phyloP scores from a whole-genome alignment of 352 stramenopile species.

The Phytophthora sp. region DNA sequence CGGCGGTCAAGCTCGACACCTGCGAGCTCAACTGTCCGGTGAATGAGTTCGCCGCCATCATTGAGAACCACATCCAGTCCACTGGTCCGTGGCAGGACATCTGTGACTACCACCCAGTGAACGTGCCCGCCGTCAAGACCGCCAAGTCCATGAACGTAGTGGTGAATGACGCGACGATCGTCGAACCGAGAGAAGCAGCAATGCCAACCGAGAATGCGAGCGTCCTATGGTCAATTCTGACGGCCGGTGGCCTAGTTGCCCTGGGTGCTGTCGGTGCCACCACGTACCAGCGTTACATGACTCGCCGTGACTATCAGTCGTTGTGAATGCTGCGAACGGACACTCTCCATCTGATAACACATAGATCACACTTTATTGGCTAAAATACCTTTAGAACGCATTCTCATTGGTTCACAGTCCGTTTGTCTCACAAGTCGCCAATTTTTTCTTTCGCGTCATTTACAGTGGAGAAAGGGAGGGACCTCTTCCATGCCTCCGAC shows the following conservation, averaged over 20 bases:
- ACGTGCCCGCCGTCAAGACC: constrained; percentile 28
- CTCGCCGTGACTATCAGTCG: constrained; percentile 49
- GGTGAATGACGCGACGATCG: constrained; percentile 34
- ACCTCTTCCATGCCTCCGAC: constrained; percentile 20
- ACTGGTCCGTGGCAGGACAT: constrained; percentile 79
- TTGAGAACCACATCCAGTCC: constrained; percentile 56
- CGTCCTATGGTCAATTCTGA: constrained; percentile 45
- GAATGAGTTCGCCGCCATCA: constrained; percentile 57
- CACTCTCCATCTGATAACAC: constrained; percentile 19
- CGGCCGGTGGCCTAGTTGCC: constrained; percentile 42
- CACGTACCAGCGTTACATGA: constrained; percentile 54
- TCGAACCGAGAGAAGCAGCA: constrained; percentile 10
- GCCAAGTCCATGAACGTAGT: constrained; percentile 38
- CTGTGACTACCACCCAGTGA: constrained; percentile 70
- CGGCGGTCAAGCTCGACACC: constrained; percentile 61
- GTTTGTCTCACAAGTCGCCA: constrained; percentile 22
- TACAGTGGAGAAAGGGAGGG: constrained; percentile 14
- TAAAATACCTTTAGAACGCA: constrained; percentile 1
- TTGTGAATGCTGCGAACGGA: constrained; percentile 36
- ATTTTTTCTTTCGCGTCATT: constrained; percentile 27
- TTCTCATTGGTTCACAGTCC: constrained; percentile 46
- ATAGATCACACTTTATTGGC: constrained; percentile 10
- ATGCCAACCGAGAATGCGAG: background rate
- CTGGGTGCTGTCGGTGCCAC: constrained; percentile 46
- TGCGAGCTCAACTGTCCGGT: constrained; percentile 68